These are phyloP conservation scores for Steccherinum ochraceum DNA, from an alignment of 768 basidiomycete genomes.

Conservation along the genomic window DNA sequence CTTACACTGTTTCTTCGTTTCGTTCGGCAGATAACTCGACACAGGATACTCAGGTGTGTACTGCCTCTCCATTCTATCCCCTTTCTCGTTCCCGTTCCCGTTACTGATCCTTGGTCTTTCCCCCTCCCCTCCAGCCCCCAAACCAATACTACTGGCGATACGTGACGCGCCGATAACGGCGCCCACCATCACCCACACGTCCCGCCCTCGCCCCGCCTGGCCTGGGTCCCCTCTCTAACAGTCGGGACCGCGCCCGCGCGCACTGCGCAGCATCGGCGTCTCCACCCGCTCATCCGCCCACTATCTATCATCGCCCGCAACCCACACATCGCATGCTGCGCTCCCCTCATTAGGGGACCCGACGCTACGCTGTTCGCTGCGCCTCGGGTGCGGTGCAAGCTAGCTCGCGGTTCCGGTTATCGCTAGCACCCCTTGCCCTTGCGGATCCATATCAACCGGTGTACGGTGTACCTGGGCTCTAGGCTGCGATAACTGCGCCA, in stretches of 20 bases:
- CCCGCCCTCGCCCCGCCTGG: constrained; percentile 5
- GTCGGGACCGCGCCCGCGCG: neutral
- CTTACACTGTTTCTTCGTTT: constrained; percentile 4
- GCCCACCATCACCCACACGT: constrained; percentile 14
- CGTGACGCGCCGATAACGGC: constrained; percentile 35
- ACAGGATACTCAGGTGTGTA: constrained; percentile 36
- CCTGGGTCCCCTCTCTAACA: neutral
- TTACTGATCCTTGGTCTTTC: no score
- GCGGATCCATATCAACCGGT: no score
- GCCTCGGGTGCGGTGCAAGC: no score
- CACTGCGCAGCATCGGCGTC: neutral
- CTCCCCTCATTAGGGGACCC: no score
- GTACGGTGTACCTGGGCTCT: no score
- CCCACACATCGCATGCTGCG: no score
- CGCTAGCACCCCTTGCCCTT: no score
- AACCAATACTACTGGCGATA: constrained; percentile 40
- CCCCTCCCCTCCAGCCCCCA: constrained; percentile 35
- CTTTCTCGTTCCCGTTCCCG: no score
- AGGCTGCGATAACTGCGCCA: no score
- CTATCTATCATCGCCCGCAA: neutral
- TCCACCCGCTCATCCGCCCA: neutral
- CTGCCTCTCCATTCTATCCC: neutral
- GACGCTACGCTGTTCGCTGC: no score
- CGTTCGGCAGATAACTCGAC: constrained; percentile 65
- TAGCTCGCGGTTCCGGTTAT: no score